phyloP scores from a whole-genome alignment of 306 rosid species.

The Abrus pulchellus region DNA sequence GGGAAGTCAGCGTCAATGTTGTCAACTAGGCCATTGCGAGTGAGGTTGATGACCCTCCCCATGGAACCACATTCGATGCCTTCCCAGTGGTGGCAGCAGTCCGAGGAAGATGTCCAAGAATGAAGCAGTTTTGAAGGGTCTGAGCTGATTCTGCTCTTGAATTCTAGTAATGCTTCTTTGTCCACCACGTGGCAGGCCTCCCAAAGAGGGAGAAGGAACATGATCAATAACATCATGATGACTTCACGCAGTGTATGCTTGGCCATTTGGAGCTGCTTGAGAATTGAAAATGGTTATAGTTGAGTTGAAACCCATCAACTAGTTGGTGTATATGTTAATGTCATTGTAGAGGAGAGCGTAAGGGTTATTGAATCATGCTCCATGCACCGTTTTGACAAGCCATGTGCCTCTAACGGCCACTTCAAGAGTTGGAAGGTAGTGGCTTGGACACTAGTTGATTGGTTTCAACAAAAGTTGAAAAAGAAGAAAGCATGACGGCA shows the following conservation, averaged over 20 bases:
- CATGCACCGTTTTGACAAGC: not conserved
- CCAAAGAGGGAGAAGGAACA: constrained; percentile 44
- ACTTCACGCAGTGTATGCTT: not conserved
- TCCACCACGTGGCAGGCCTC: constrained; percentile 61
- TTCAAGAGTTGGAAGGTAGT: not conserved
- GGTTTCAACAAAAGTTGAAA: not conserved
- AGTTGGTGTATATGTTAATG: not conserved
- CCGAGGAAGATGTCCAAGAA: constrained; percentile 66
- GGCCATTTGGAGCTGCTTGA: constrained; percentile 27
- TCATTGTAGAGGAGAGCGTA: not conserved
- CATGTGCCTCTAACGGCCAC: constrained; percentile 14
- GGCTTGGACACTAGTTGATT: not conserved
- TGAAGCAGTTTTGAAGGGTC: constrained; percentile 64
- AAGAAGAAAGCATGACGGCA: not conserved
- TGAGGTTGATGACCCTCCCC: constrained; percentile 61
- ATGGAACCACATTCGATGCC: constrained; percentile 64
- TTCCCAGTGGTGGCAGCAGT: constrained; percentile 73
- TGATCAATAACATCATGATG: not conserved
- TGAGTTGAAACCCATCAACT: no score
- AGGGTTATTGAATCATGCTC: not conserved
- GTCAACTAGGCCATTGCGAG: constrained; percentile 51
- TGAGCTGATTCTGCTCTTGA: constrained; percentile 58
- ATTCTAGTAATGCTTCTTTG: constrained; percentile 63
- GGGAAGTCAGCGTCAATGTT: constrained; percentile 45
- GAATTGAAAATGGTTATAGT: not conserved